Percentiles rank a stretch among this genome's conserved stretches.
These are phyloP conservation scores for Protea cynaroides DNA, from an alignment of 164 flowering plant genomes.

Conservation along the genomic window DNA sequence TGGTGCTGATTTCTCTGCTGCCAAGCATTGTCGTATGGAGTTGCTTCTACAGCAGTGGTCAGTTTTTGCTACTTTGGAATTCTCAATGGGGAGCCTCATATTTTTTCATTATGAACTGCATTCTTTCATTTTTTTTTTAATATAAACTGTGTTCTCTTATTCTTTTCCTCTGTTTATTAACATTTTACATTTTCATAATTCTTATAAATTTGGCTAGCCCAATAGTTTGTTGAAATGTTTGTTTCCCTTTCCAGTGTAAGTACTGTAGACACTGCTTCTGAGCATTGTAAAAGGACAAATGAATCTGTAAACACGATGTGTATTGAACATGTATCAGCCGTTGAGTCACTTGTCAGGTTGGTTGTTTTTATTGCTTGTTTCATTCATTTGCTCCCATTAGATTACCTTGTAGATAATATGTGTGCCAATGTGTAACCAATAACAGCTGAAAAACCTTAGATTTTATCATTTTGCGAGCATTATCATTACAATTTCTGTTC, in stretches of 20 bases:
- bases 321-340: conserved; percentile 34
- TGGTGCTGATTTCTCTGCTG: conserved; percentile 71
- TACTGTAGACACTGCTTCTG: conserved; percentile 47
- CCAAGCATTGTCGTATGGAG: conserved; percentile 95
- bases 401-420: neutral
- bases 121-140: neutral
- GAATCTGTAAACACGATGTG: conserved; percentile 55
- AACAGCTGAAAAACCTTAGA: no score
- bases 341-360: conserved; percentile 60
- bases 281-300: conserved; percentile 48
- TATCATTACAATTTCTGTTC: neutral
- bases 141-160: neutral
- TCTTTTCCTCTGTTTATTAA: neutral
- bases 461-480: neutral
- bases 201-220: neutral
- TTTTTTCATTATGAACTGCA: neutral
- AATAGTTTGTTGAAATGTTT: neutral
- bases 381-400: neutral
- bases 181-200: neutral
- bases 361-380: conserved; percentile 12
- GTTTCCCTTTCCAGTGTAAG: conserved; percentile 35
- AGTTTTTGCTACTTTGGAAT: conserved; percentile 4
- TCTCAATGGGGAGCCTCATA: neutral
- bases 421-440: neutral
- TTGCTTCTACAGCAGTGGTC: conserved; percentile 65